These are phyloP conservation scores for Penicillium longicatenatum DNA, from an alignment of 495 filamentous ascomycete genomes.

Conservation along the genomic window DNA sequence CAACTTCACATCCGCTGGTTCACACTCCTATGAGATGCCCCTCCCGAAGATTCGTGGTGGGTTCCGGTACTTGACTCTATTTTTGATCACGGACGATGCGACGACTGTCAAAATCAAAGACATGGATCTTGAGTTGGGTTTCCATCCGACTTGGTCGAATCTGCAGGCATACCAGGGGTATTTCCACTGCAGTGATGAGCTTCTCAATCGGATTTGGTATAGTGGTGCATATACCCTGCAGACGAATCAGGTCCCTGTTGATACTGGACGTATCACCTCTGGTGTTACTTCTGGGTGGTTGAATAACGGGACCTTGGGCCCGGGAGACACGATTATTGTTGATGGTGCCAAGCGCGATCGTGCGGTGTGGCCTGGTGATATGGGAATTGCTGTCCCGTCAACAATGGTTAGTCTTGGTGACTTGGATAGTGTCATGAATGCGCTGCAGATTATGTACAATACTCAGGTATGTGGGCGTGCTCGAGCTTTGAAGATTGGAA, in stretches of 20 bases:
- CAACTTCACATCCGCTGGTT: constrained; percentile 49
- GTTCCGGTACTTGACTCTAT: constrained; percentile 61
- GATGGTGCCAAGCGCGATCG: constrained; percentile 64
- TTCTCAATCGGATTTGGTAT: constrained; percentile 67
- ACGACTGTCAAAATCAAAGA: constrained; percentile 40
- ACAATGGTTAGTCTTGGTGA: constrained; percentile 62
- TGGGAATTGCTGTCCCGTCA: constrained; percentile 60
- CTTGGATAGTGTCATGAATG: constrained; percentile 61
- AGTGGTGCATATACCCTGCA: constrained; percentile 65
- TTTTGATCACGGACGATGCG: constrained; percentile 43
- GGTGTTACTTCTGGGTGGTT: constrained; percentile 53
- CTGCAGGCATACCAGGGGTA: constrained; percentile 63
- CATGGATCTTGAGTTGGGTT: constrained; percentile 52
- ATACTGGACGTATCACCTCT: constrained; percentile 55
- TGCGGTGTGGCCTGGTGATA: constrained; percentile 62
- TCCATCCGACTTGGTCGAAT: constrained; percentile 67
- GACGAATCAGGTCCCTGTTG: constrained; percentile 56
- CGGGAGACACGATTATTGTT: constrained; percentile 53
- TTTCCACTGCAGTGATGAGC: constrained; percentile 60
- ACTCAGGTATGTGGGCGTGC: constrained; percentile 45
- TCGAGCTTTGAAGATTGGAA: not conserved
- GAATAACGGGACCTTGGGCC: constrained; percentile 57
- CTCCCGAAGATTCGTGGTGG: constrained; percentile 57
- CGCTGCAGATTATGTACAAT: constrained; percentile 61
- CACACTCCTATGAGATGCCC: constrained; percentile 52